Percentiles rank a stretch among this genome's conserved stretches.
Evolutionary conservation across 352 stramenopile genomes (phyloP).

Genomic region (Paralagenidium karlingii): DNA sequence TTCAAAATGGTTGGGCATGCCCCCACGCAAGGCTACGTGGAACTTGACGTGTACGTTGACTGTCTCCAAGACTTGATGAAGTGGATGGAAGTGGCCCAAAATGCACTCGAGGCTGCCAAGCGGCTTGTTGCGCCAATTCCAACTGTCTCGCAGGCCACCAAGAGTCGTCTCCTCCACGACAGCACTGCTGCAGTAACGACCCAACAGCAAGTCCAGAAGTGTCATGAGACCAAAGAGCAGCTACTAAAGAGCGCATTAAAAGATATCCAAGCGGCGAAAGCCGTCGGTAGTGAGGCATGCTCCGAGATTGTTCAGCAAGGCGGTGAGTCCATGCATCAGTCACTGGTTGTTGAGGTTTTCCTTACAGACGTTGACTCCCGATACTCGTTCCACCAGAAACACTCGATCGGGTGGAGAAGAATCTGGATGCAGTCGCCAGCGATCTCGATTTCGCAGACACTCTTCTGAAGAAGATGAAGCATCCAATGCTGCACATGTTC

Average conservation of each 20-base stretch:
- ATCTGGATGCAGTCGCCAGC: conserved; percentile 36
- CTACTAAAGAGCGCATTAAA: conserved; percentile 58
- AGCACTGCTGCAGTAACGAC: conserved; percentile 17
- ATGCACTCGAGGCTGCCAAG: conserved; percentile 42
- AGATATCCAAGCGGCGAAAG: conserved; percentile 58
- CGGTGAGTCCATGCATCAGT: conserved; percentile 8
- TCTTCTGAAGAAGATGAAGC: conserved; percentile 54
- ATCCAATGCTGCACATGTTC: conserved; percentile 55
- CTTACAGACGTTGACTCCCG: not conserved
- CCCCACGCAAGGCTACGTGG: conserved; percentile 55
- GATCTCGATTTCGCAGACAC: conserved; percentile 70
- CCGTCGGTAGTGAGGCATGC: conserved; percentile 48
- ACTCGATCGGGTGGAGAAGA: conserved; percentile 49
- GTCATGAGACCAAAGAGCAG: conserved; percentile 40
- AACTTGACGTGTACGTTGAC: conserved; percentile 74
- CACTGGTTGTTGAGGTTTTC: not conserved
- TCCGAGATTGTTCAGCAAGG: conserved; percentile 61
- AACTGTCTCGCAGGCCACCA: conserved; percentile 7
- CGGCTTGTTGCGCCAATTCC: conserved; percentile 14
- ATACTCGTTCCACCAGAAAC: too few species aligned
- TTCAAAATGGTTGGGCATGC: conserved; percentile 81
- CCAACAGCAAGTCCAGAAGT: conserved; percentile 56
- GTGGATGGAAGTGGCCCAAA: conserved; percentile 70
- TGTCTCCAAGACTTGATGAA: conserved; percentile 43
- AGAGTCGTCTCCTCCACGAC: conserved; percentile 12